Evolutionary conservation across 768 basidiomycete genomes (phyloP).

Genomic region (Mycena belliarum): DNA sequence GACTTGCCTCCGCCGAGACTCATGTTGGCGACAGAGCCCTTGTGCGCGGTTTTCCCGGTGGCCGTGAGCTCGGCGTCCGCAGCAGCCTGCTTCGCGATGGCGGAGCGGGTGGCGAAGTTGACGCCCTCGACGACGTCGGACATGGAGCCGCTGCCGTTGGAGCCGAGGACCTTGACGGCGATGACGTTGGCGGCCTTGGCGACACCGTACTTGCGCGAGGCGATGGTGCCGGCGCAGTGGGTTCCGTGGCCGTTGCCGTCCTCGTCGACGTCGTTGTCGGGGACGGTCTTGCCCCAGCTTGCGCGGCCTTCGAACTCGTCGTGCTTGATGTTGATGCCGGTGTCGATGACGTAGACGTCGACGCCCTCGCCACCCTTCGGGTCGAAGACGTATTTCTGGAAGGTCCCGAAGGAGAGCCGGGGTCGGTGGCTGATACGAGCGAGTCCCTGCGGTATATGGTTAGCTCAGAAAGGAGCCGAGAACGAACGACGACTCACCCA

Average conservation of each 20-base stretch:
- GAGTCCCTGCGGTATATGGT: conserved; percentile 67
- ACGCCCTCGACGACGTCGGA: conserved; percentile 91
- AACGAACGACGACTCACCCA: conserved; percentile 61
- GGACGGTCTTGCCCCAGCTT: conserved; percentile 91
- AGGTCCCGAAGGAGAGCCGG: conserved; percentile 76
- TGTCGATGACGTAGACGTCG: conserved; percentile 87
- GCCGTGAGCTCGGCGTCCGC: conserved; percentile 66
- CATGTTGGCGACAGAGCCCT: conserved; percentile 98
- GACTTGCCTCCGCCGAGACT: conserved; percentile 96
- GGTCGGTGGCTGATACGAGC: conserved; percentile 90
- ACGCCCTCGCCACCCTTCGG: conserved; percentile 84
- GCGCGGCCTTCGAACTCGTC: conserved; percentile 89
- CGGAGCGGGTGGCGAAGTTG: conserved; percentile 64
- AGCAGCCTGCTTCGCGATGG: conserved; percentile 54
- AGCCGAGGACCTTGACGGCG: conserved; percentile 93
- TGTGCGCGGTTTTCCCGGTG: conserved; percentile 82
- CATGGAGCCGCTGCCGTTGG: conserved; percentile 93
- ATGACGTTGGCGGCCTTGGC: conserved; percentile 90
- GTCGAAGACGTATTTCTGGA: conserved; percentile 79
- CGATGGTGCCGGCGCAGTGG: conserved; percentile 95
- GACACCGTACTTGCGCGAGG: conserved; percentile 90
- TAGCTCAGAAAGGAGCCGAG: not conserved
- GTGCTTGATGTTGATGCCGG: conserved; percentile 87
- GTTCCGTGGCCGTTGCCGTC: conserved; percentile 97
- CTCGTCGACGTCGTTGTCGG: conserved; percentile 76